phyloP scores from a whole-genome alignment of 1,284 basidiomycete species.

The Vanrija sp. region DNA sequence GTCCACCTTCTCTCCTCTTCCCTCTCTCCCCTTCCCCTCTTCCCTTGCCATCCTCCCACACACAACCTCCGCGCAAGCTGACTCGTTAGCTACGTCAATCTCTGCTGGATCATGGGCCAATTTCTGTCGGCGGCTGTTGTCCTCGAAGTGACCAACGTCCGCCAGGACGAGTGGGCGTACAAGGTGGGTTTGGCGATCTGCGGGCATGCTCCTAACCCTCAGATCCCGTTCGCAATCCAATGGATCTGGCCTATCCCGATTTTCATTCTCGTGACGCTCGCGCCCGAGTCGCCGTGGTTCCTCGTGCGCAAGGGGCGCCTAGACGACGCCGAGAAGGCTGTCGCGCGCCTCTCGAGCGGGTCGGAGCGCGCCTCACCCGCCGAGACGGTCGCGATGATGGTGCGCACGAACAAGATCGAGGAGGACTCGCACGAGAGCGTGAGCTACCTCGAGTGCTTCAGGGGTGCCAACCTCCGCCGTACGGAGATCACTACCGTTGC shows the following conservation, averaged over 20 bases:
- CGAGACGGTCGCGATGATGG: conserved; percentile 43
- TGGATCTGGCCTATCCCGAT: conserved; percentile 45
- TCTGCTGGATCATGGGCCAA: conserved; percentile 39
- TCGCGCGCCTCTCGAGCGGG: neutral
- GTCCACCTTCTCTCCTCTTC: no score
- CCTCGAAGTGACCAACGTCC: neutral
- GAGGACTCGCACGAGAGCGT: conserved; percentile 20
- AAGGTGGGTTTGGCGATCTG: neutral
- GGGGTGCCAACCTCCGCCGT: conserved; percentile 38
- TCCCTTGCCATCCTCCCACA: no score
- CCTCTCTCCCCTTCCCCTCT: neutral
- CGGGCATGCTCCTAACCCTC: neutral
- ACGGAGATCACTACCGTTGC: conserved; percentile 36
- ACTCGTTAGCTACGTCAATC: conserved; percentile 35
- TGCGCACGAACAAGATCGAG: conserved; percentile 33
- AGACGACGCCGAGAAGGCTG: neutral
- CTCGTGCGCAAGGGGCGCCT: conserved; percentile 9
- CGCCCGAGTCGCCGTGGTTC: conserved; percentile 29
- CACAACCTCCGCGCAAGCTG: no score
- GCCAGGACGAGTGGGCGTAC: neutral
- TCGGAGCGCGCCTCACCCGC: conserved; percentile 28
- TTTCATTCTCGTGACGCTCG: conserved; percentile 23
- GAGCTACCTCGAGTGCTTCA: conserved; percentile 46
- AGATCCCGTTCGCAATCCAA: conserved; percentile 14
- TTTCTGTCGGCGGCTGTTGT: conserved; percentile 6